Evolutionary conservation across 2,329 filamentous ascomycete genomes (phyloP), one percentile per base, ranked within the genome.

Genomic region (Mycosphaerella arachidis): DNA sequence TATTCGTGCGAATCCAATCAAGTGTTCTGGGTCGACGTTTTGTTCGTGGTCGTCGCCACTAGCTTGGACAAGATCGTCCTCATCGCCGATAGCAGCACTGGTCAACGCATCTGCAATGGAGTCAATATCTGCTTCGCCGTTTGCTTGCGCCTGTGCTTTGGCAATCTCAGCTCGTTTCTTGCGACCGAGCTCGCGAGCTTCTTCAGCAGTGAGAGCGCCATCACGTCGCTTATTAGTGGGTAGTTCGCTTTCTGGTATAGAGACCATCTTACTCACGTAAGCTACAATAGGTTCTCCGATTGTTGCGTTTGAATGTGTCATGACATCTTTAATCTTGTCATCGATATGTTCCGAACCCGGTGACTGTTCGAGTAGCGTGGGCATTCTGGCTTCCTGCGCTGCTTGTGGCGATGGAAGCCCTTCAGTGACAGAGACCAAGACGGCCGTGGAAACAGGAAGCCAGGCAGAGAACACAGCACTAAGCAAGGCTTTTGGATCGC

Each of bases 191-290:
- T 97, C 92, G 66, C 90, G 82, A 3, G 94, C 94, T 75, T 97
- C 94, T 63, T 96, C 94, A 1, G 91, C 89, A 43, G 85, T 96
- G 70, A 97, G 82, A 48, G 86, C 77, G 20, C 77, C 86, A 0
- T 88, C 87, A 16, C 86, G 82, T 50, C 91, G 83, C 74, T 89
- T 95, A 73, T 96, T 96, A 55, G 93, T 85, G 0, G 91, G 90
- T 5, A 99, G 79, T 68, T 99, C 93, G 74, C 91, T 97, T 70
- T 95, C 91, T 0, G 92, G 93, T 12, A 99, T 83, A 0, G 94
- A 94, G 1, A 97, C 90, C 92, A 99, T 97, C 74, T 99, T 99
- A 77, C 93, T 97, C 62, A 99, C 90, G 66, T 96, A 99, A 8
- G 91, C 93, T 1, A 99, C 91, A 0, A 96, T 86, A 0, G 93